Evolutionary conservation across 305 asterid species (phyloP).

Genomic region (Solanum chacoense): DNA sequence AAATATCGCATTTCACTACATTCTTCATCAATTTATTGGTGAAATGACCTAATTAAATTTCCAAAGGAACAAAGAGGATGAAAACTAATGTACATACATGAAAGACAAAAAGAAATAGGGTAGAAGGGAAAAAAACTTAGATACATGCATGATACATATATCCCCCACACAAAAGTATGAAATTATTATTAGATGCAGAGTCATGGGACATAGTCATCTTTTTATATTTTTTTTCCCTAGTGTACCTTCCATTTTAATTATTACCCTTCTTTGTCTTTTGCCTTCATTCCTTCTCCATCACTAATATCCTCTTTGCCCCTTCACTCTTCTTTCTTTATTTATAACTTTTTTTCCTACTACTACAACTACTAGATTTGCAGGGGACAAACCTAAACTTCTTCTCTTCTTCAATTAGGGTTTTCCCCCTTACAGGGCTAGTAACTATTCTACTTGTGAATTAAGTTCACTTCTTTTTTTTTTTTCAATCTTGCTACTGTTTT

Average conservation of each 20-base stretch:
- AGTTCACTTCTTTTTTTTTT: neutral
- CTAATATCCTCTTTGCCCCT: slow-evolving; percentile 50
- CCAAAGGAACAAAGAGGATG: neutral
- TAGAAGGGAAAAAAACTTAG: neutral
- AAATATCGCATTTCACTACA: neutral
- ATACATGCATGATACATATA: slow-evolving; percentile 1
- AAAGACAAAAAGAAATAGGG: neutral
- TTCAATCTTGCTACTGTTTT: slow-evolving; percentile 10
- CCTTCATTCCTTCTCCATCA: slow-evolving; percentile 49
- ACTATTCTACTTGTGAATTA: neutral
- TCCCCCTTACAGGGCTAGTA: slow-evolving; percentile 6
- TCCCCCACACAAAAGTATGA: slow-evolving; percentile 23
- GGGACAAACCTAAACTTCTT: slow-evolving; percentile 8
- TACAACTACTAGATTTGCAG: slow-evolving; percentile 19
- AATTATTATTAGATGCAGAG: slow-evolving; percentile 38
- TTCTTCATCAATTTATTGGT: neutral
- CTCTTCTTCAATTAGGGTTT: slow-evolving; percentile 53
- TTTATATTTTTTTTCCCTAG: slow-evolving; percentile 35
- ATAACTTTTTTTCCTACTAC: neutral
- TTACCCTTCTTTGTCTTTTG: slow-evolving; percentile 43
- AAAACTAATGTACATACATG: neutral
- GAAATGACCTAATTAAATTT: neutral
- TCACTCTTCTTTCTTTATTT: slow-evolving; percentile 7
- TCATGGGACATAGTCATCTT: slow-evolving; percentile 18
- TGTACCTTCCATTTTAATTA: slow-evolving; percentile 60